A percentile compares a stretch with the other conserved stretches of the same genome.
phyloP scores from a whole-genome alignment of 2,329 filamentous ascomycete species.

The Hypoxylon sp. region DNA sequence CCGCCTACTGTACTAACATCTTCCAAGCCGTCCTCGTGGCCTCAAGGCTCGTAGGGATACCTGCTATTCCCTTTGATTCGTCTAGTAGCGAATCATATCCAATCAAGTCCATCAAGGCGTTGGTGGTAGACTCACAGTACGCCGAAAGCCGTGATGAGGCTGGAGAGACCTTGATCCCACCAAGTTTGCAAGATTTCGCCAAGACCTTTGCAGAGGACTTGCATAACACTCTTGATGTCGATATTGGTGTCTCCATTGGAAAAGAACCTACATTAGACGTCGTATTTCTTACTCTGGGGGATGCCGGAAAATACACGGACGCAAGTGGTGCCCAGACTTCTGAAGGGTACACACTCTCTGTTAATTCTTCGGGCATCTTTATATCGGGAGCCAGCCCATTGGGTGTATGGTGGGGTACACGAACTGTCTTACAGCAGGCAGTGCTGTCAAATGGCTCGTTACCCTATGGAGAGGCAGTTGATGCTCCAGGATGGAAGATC shows the following conservation, averaged over 20 bases:
- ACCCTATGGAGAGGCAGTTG: conserved; percentile 60
- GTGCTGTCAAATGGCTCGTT: conserved; percentile 59
- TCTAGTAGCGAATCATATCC: conserved; percentile 49
- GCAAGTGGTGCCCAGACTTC: conserved; percentile 63
- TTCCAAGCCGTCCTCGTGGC: conserved; percentile 38
- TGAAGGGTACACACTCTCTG: conserved; percentile 65
- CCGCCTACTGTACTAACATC: conserved; percentile 24
- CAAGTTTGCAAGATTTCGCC: conserved; percentile 64
- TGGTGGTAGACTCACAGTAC: conserved; percentile 63
- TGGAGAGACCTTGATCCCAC: conserved; percentile 68
- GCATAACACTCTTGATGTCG: conserved; percentile 49
- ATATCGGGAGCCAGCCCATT: conserved; percentile 68
- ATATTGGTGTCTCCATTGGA: conserved; percentile 51
- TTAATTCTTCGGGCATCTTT: conserved; percentile 59
- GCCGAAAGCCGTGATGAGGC: conserved; percentile 59
- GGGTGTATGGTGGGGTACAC: conserved; percentile 72
- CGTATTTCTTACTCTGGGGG: conserved; percentile 65
- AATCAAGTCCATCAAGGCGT: conserved; percentile 51
- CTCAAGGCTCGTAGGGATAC: conserved; percentile 53
- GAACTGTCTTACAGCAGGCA: conserved; percentile 68
- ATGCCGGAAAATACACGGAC: conserved; percentile 59
- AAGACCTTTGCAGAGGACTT: conserved; percentile 61
- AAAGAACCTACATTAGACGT: conserved; percentile 39
- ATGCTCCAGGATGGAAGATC: conserved; percentile 66
- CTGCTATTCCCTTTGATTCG: conserved; percentile 55